Evolutionary conservation across 208 protist species (phyloP).

Genomic region (Dictyostelium gargantuum): DNA sequence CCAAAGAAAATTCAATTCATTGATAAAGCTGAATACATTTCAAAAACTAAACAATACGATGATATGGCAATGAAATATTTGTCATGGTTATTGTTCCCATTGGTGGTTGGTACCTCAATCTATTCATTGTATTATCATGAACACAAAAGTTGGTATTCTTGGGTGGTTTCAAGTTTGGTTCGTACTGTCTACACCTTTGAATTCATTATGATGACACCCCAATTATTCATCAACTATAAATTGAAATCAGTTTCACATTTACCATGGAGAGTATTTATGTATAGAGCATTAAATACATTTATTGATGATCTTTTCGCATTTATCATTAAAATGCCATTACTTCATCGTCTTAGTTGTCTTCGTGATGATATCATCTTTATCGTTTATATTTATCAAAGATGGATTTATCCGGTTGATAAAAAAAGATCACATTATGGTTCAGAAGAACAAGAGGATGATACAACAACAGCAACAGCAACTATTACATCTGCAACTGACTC

Average conservation of each 20-base stretch:
- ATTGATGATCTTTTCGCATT: constrained; percentile 99
- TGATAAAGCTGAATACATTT: constrained; percentile 62
- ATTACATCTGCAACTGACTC: background rate
- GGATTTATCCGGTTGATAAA: constrained; percentile 97
- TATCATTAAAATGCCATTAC: constrained; percentile 98
- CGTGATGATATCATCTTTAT: constrained; percentile 98
- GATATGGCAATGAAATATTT: constrained; percentile 94
- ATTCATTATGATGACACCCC: constrained; percentile 99
- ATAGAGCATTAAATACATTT: constrained; percentile 97
- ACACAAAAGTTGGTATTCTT: constrained; percentile 92
- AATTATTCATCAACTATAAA: constrained; percentile 99
- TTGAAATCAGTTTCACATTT: constrained; percentile 94
- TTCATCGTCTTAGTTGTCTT: constrained; percentile 97
- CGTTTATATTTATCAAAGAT: constrained; percentile 97
- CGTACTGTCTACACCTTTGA: constrained; percentile 90
- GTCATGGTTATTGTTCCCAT: constrained; percentile 91
- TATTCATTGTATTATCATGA: constrained; percentile 95
- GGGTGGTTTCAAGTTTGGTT: constrained; percentile 80
- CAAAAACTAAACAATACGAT: constrained; percentile 87
- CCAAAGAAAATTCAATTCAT: background rate
- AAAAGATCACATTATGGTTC: constrained; percentile 76
- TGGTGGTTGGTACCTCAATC: constrained; percentile 92
- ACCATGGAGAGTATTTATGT: constrained; percentile 97
- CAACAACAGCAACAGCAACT: background rate
- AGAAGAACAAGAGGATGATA: constrained; percentile 23